Evolutionary conservation across 768 basidiomycete genomes (phyloP).

Genomic region (Boletus pseudopeckii): DNA sequence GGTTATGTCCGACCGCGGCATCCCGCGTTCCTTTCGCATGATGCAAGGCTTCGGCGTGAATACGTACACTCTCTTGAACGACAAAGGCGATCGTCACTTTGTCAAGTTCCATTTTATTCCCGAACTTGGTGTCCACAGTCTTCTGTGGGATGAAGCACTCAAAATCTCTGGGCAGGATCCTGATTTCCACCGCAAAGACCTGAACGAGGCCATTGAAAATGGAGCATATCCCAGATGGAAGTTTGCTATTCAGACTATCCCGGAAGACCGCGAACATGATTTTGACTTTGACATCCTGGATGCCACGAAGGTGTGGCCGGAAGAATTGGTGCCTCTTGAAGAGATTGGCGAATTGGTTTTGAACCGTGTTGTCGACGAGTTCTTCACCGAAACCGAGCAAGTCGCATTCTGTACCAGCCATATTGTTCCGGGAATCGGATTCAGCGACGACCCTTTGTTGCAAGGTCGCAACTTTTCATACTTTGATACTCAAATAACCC

Average conservation of each 20-base stretch:
- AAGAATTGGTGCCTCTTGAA: conserved; percentile 74
- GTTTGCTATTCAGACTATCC: conserved; percentile 62
- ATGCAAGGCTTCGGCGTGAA: conserved; percentile 91
- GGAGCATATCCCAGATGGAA: conserved; percentile 76
- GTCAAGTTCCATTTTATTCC: conserved; percentile 89
- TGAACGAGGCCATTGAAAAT: conserved; percentile 75
- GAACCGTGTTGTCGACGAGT: conserved; percentile 64
- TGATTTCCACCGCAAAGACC: conserved; percentile 86
- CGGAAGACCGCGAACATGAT: conserved; percentile 68
- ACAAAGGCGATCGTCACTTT: conserved; percentile 63
- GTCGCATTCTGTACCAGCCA: conserved; percentile 79
- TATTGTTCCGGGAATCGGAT: conserved; percentile 61
- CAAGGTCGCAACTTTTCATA: conserved; percentile 87
- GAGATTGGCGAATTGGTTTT: conserved; percentile 74
- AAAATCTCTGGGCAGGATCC: conserved; percentile 84
- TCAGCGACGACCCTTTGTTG: conserved; percentile 76
- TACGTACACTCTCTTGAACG: conserved; percentile 74
- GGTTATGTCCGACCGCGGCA: conserved; percentile 80
- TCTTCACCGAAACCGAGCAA: conserved; percentile 85
- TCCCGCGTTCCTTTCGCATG: conserved; percentile 84
- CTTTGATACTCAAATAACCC: conserved; percentile 78
- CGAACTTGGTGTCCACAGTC: conserved; percentile 76
- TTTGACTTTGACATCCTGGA: conserved; percentile 90
- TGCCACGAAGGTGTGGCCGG: conserved; percentile 83
- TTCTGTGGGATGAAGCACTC: conserved; percentile 88